Evolutionary conservation across 192 early-diverging fungal genomes (phyloP).

Genomic region (Dimargaris xerosporica): DNA sequence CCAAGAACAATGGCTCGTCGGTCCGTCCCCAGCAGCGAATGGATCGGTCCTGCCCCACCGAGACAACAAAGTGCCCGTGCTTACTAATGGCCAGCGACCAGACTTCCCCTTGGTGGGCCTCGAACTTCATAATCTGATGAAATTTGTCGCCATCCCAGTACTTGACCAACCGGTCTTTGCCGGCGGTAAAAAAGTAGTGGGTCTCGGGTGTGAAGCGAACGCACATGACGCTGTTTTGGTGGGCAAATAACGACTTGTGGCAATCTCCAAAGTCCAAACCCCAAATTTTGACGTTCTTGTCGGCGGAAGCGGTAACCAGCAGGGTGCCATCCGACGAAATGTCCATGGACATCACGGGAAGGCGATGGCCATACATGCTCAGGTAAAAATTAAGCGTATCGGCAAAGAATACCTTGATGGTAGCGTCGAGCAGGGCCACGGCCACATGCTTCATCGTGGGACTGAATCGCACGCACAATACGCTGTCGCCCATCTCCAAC

Average conservation of each 20-base stretch:
- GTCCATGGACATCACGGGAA: constrained; percentile 97
- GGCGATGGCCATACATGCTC: constrained; percentile 93
- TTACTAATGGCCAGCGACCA: constrained; percentile 86
- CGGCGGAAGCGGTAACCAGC: constrained; percentile 86
- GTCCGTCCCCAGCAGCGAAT: constrained; percentile 93
- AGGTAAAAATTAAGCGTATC: constrained; percentile 96
- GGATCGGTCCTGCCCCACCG: constrained; percentile 84
- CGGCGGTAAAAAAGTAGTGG: constrained; percentile 87
- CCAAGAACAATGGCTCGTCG: constrained; percentile 86
- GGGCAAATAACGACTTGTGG: constrained; percentile 82
- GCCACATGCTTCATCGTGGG: constrained; percentile 79
- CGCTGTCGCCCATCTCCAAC: constrained; percentile 87
- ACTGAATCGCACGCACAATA: constrained; percentile 69
- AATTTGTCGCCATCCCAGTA: constrained; percentile 98
- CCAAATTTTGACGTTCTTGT: constrained; percentile 98
- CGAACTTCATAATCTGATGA: constrained; percentile 84
- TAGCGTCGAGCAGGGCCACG: constrained; percentile 80
- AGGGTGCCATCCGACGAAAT: constrained; percentile 88
- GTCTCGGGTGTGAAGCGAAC: constrained; percentile 86
- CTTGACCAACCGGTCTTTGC: constrained; percentile 81
- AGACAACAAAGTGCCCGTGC: constrained; percentile 75
- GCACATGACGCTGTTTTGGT: constrained; percentile 81
- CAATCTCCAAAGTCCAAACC: constrained; percentile 99
- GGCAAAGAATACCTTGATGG: constrained; percentile 92
- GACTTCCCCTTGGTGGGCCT: constrained; percentile 85